Evolutionary conservation across 2,329 filamentous ascomycete species (phyloP), one percentile per base, ranked within the genome.

Genomic region (Trichoderma sp.): DNA sequence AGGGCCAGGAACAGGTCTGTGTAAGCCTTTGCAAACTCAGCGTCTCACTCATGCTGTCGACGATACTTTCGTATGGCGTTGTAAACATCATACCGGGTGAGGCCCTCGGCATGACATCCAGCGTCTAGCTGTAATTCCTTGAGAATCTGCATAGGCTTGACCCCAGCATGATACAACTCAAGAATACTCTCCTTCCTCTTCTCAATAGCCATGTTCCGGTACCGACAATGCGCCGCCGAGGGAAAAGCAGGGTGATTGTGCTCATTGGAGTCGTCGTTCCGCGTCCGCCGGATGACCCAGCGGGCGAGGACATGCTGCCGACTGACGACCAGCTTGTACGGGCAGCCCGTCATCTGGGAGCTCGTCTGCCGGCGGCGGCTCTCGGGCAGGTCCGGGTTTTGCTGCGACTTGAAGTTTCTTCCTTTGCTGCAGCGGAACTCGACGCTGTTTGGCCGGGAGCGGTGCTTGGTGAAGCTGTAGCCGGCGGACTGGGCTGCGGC

Each of bases 401-500:
- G 21, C 48, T 61, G 58, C 1, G 47, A 28, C 24, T 28, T 61
- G 15, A 52, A 51, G n/a, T 12, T 52, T 2, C 58, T 15, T 0
- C 47, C 58, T 7, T 44, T 61, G 48, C 48, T 44, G 17, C 58
- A 61, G 47, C 58, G 58, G 34, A 61, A 43, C 30, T 44, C 34
- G 5, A 51, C 26, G 30, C 21, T 26, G 7, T 52, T 51, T 28
- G 58, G 58, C 58, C 47, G 41, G 30, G 30, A 19, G 2, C 47
- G 47, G n/a, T 61, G 47, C 3, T 28, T 52, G 4, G 52, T 48
- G 5, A 61, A 34, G 47, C 21, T 61, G 47, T 52, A 61, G 39
- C 48, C 58, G 7, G 43, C 30, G 1, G 34, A 47, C 17, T 41
- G 24, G 15, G 58, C 58, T 6, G 21, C 21, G 21, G 58, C 47